Evolutionary conservation across 495 filamentous ascomycete genomes (phyloP).

Genomic region (Penicillium parvum): DNA sequence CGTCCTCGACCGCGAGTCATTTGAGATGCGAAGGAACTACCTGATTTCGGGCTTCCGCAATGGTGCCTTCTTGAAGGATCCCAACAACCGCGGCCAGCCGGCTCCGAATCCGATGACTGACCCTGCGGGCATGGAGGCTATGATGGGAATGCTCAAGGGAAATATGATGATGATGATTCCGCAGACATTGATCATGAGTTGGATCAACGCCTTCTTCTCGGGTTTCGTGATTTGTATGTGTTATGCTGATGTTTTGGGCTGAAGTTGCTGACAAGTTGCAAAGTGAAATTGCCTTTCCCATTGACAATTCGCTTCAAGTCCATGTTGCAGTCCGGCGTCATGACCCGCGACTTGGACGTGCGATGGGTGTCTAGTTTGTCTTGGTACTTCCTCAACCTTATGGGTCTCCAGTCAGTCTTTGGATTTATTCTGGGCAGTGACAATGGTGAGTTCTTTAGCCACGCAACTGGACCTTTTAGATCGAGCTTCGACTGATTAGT

Average conservation of each 20-base stretch:
- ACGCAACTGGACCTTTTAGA: not conserved
- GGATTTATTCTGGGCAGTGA: slow-evolving; percentile 94
- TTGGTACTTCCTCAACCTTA: slow-evolving; percentile 97
- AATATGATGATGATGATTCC: slow-evolving; percentile 99
- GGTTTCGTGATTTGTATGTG: slow-evolving; percentile 91
- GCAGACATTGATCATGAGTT: slow-evolving; percentile 98
- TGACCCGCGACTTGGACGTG: slow-evolving; percentile 92
- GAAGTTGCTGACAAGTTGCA: slow-evolving; percentile 31
- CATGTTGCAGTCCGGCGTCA: slow-evolving; percentile 96
- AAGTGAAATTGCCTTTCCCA: slow-evolving; percentile 98
- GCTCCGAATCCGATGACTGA: slow-evolving; percentile 94
- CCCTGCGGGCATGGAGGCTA: slow-evolving; percentile 96
- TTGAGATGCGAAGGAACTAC: slow-evolving; percentile 73
- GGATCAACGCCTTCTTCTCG: slow-evolving; percentile 98
- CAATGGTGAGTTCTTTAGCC: slow-evolving; percentile 62
- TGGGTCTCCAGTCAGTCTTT: slow-evolving; percentile 96
- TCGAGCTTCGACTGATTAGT: slow-evolving; percentile 14
- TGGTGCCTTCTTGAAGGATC: slow-evolving; percentile 85
- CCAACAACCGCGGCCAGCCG: slow-evolving; percentile 76
- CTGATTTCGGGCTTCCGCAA: slow-evolving; percentile 74
- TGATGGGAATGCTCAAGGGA: slow-evolving; percentile 99
- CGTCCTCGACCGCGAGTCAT: slow-evolving; percentile 66
- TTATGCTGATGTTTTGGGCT: not conserved
- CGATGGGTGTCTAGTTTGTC: slow-evolving; percentile 97
- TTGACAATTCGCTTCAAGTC: slow-evolving; percentile 98